These are phyloP conservation scores for Globisporangium rhizosaccharum DNA, from an alignment of 352 stramenopile genomes.

Conservation along the genomic window DNA sequence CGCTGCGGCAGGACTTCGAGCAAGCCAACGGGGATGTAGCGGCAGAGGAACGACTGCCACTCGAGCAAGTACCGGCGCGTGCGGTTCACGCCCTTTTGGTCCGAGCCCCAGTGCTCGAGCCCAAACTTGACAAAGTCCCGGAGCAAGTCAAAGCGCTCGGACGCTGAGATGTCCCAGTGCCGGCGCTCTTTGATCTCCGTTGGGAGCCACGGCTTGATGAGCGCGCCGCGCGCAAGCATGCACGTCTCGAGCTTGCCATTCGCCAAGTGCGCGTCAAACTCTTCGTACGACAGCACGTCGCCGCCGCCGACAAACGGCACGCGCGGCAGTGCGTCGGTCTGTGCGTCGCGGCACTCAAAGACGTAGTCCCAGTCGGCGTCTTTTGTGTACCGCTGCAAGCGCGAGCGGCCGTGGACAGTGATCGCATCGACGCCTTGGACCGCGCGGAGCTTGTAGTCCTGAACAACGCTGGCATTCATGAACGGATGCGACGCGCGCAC, in stretches of 20 bases:
- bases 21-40: slow-evolving; percentile 98
- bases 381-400: slow-evolving; percentile 97
- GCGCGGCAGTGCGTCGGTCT: slow-evolving; percentile 23
- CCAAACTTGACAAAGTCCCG: slow-evolving; percentile 97
- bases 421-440: slow-evolving; percentile 67
- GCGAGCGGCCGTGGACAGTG: slow-evolving; percentile 94
- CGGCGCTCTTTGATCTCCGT: slow-evolving; percentile 98
- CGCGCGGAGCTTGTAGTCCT: slow-evolving; percentile 61
- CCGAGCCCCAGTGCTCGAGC: slow-evolving; percentile 98
- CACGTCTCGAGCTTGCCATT: slow-evolving; percentile 84
- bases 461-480: slow-evolving; percentile 76
- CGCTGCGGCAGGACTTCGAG: slow-evolving; percentile 93
- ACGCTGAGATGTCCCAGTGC: slow-evolving; percentile 96
- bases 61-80: slow-evolving; percentile 98
- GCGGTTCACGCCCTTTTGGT: slow-evolving; percentile 97
- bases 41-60: slow-evolving; percentile 97
- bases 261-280: slow-evolving; percentile 79
- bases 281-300: slow-evolving; percentile 82
- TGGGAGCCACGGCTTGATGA: slow-evolving; percentile 99
- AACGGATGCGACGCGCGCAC: slow-evolving; percentile 49
- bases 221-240: slow-evolving; percentile 89
- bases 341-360: slow-evolving; percentile 76
- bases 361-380: slow-evolving; percentile 99
- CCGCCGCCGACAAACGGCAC: slow-evolving; percentile 93
- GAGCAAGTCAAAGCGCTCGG: slow-evolving; percentile 92